Conservation (phyloP, 257 asterid genomes). For the Solanum piurae region DNA sequence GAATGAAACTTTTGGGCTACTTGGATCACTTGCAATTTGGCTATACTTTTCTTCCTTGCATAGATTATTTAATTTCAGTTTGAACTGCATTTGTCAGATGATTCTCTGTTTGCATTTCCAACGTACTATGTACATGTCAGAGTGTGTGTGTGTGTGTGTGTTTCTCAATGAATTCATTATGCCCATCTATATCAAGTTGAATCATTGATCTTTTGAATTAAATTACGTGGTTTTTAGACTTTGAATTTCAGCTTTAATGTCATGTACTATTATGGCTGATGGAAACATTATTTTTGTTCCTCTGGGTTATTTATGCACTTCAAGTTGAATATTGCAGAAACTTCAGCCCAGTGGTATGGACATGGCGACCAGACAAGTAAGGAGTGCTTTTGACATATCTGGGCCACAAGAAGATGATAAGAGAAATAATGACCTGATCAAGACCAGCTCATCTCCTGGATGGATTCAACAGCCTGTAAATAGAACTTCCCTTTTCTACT, state of each 20-base stretch:
- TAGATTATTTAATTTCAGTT: background rate
- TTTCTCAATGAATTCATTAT: background rate
- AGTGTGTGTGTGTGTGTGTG: background rate
- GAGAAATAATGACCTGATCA: constrained; percentile 6
- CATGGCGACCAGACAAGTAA: constrained; percentile 23
- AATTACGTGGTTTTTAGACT: background rate
- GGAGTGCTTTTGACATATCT: constrained; percentile 13
- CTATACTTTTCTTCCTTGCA: background rate
- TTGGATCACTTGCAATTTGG: background rate
- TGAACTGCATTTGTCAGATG: background rate
- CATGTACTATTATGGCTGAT: background rate
- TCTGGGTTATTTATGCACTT: constrained; percentile 4
- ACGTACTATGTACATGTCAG: background rate
- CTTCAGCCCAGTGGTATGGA: constrained; percentile 36
- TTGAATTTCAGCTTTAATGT: background rate
- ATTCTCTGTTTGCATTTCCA: background rate
- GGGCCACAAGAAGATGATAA: constrained; percentile 13
- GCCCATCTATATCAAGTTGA: background rate
- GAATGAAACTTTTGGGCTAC: background rate
- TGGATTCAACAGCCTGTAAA: constrained; percentile 49
- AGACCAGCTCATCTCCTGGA: constrained; percentile 22
- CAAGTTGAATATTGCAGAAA: constrained; percentile 27
- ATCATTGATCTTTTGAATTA: background rate
- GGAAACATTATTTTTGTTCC: background rate
- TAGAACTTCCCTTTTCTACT: background rate